These are phyloP conservation scores for Salix brachista DNA, from an alignment of 345 rosid genomes.

Conservation along the genomic window DNA sequence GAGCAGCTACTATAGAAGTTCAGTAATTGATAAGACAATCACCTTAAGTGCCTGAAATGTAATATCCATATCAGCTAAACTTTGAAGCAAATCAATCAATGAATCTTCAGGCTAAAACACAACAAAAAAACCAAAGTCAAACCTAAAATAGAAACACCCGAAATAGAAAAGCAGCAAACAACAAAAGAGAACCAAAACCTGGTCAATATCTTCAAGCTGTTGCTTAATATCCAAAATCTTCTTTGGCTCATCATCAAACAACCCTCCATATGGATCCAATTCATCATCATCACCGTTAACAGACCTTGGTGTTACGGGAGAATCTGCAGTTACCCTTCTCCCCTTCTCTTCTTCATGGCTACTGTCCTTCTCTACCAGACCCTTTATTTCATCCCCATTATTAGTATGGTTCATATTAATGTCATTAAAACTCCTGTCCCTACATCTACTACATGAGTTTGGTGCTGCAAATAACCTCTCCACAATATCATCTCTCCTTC, in stretches of 20 bases:
- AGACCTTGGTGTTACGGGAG: conserved; percentile 45
- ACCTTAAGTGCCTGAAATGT: conserved; percentile 94
- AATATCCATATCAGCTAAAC: conserved; percentile 90
- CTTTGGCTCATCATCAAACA: conserved; percentile 94
- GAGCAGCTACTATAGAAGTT: background rate
- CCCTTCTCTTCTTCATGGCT: conserved; percentile 17
- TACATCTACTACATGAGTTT: conserved; percentile 42
- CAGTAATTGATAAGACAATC: background rate
- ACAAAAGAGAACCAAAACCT: conserved; percentile 41
- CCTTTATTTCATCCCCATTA: conserved; percentile 27
- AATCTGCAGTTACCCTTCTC: conserved; percentile 35
- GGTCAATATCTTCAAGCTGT: conserved; percentile 81
- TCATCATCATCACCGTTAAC: conserved; percentile 17
- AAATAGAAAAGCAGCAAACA: background rate
- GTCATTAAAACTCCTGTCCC: conserved; percentile 52
- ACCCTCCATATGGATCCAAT: conserved; percentile 75
- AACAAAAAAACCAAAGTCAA: conserved; percentile 8
- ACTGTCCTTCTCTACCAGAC: conserved; percentile 27
- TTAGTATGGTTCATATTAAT: conserved; percentile 13
- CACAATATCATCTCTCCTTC: conserved; percentile 70
- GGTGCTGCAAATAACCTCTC: conserved; percentile 70
- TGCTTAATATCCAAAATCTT: conserved; percentile 74
- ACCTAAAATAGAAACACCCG: conserved; percentile 1
- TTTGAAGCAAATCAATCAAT: conserved; percentile 86
- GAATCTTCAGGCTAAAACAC: conserved; percentile 70